Percentiles rank a stretch among this genome's conserved stretches.
These are phyloP conservation scores for Cladosporium sp. DNA, from an alignment of 2,329 filamentous ascomycete genomes.

Conservation along the genomic window DNA sequence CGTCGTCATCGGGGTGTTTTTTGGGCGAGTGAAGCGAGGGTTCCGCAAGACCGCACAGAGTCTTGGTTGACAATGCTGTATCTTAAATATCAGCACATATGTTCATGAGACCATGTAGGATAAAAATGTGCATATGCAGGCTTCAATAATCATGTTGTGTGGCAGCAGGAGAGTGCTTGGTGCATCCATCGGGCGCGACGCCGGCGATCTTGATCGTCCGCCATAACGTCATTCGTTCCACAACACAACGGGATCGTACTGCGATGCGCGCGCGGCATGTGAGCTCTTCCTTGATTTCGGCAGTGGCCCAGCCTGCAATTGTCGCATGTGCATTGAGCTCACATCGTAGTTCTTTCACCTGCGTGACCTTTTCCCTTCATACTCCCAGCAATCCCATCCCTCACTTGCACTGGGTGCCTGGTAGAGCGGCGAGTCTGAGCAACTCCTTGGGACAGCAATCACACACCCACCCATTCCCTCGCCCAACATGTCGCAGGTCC, in stretches of 20 bases:
- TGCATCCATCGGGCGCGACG: no score
- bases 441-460: neutral
- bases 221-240: conserved; percentile 1
- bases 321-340: neutral
- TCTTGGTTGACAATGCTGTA: no score
- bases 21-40: neutral
- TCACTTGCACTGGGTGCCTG: neutral
- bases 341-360: neutral
- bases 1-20: neutral
- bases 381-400: neutral
- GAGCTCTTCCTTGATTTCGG: neutral
- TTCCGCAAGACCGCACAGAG: no score
- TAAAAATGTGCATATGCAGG: no score
- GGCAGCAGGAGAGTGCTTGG: no score
- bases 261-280: neutral
- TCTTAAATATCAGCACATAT: no score
- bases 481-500: conserved; percentile 38
- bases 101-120: no score
- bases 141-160: no score
- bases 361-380: neutral
- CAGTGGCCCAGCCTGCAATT: neutral
- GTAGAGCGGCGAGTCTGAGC: neutral
- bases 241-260: neutral
- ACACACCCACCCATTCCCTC: neutral
- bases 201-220: neutral